Evolutionary conservation across 345 rosid genomes (phyloP).

Genomic region (Toxicodendron radicans): DNA sequence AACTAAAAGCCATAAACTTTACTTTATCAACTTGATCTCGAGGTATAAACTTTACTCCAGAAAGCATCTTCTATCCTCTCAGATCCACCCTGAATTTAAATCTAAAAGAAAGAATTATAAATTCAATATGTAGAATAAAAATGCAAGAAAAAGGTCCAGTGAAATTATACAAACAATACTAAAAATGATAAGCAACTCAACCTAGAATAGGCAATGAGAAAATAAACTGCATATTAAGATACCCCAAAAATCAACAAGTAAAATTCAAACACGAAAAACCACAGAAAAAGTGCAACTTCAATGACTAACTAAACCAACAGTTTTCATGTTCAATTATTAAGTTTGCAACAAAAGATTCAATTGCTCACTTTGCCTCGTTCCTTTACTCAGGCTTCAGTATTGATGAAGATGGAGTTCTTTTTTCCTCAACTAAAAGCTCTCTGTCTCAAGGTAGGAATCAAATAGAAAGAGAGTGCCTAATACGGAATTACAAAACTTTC

Average conservation of each 20-base stretch:
- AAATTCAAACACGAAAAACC: not conserved
- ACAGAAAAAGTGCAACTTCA: not conserved
- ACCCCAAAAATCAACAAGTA: not conserved
- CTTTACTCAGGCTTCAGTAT: no score
- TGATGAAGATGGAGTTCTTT: no score
- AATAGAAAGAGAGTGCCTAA: not conserved
- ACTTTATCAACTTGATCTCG: constrained; percentile 56
- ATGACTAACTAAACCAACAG: not conserved
- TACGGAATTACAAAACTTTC: no score
- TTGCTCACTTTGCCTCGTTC: no score
- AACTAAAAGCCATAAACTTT: not conserved
- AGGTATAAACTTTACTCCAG: constrained; percentile 74
- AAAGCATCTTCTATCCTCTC: constrained; percentile 42
- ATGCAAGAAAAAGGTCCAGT: not conserved
- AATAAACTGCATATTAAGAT: not conserved
- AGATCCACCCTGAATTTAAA: not conserved
- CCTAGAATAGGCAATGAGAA: not conserved
- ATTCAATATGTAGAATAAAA: not conserved
- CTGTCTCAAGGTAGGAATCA: not conserved
- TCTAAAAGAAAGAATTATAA: not conserved
- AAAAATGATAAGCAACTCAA: not conserved
- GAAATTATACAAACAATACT: not conserved
- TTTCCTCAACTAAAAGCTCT: no score
- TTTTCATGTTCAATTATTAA: no score
- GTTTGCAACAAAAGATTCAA: no score